These are phyloP conservation scores for Lyophyllum decastes DNA, from an alignment of 768 basidiomycete genomes.

Conservation along the genomic window DNA sequence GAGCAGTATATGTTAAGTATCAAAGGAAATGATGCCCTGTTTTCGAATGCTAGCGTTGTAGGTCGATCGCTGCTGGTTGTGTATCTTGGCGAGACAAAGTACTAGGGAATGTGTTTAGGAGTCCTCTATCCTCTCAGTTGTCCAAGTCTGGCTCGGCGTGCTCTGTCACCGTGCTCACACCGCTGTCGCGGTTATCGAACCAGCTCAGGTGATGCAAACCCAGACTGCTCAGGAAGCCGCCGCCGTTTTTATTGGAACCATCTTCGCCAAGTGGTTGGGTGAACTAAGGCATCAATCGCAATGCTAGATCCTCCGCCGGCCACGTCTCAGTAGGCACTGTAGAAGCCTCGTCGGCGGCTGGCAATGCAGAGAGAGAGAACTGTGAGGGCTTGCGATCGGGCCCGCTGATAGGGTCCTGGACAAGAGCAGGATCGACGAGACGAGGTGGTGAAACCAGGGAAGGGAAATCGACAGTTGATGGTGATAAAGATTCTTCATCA, in stretches of 20 bases:
- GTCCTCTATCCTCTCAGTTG: no score
- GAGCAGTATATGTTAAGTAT: no score
- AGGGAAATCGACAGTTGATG: constrained; percentile 29
- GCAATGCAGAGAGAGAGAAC: constrained; percentile 34
- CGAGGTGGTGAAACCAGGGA: constrained; percentile 35
- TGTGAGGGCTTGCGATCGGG: constrained; percentile 22
- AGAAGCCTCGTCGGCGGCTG: constrained; percentile 43
- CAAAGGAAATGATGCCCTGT: no score
- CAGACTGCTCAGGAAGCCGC: constrained; percentile 35
- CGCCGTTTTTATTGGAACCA: constrained; percentile 12
- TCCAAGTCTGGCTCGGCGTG: no score
- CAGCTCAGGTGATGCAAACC: constrained; percentile 59
- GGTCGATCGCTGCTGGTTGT: no score
- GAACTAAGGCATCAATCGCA: constrained; percentile 25
- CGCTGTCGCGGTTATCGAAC: constrained; percentile 45
- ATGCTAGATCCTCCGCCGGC: constrained; percentile 38
- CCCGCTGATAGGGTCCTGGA: constrained; percentile 15
- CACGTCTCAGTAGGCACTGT: constrained; percentile 56
- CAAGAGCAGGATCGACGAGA: constrained; percentile 31
- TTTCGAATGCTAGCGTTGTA: no score
- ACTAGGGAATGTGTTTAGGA: no score
- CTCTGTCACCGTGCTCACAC: no score
- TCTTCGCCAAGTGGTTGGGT: constrained; percentile 10
- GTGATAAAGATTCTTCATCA: constrained; percentile 35
- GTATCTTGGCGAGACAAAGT: no score